Evolutionary conservation across 2,329 filamentous ascomycete species (phyloP), one percentile per base, ranked within the genome.

Genomic region (Aspergillus sergii): DNA sequence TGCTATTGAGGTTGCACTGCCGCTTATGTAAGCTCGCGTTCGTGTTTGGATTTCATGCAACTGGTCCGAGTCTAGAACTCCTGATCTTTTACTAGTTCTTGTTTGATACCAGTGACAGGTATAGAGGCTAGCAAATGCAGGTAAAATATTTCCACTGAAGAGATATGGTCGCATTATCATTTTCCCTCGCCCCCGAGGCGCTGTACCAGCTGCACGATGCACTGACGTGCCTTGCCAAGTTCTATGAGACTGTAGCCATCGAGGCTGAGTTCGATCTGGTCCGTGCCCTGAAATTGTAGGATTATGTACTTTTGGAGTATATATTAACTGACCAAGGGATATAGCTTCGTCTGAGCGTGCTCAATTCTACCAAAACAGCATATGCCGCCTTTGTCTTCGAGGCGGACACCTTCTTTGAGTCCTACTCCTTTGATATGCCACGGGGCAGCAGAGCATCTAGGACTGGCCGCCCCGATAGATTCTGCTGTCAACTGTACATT

Each of bases 321-420:
- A 51, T 51, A 8, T 3, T 45, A 10, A 36, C 66, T 70, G 51
- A 72, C 61, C 11, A 34, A 26, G n/a, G 7, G 3, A 36, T 26
- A 19, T 50, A 87, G 87, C 83, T 89, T 65, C 84, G 85, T 3
- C 76, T 90, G 36, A 88, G 86, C 60, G 83, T 86, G 50, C 77
- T 90, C 62, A 89, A 90, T 69, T 82, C 83, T 10, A 87, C 87
- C 8, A 87, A 88, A 68, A 89, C 88, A 9, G 86, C 86, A 39
- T 89, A 89, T 77, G 84, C 86, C 2, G 85, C 86, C 3, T 86
- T 89, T 66, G 81, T 80, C 1, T 80, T 89, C 30, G 83, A 86
- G 57, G 80, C 79, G 19, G 78, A 76, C 36, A 73, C 75, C 1
- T 90, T 89, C 71, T 89, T 90, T 71, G 77, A 84, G 41, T 77